These are phyloP conservation scores for Amesomyces nigricolor DNA, from an alignment of 2,329 filamentous ascomycete species.

Conservation along the genomic window DNA sequence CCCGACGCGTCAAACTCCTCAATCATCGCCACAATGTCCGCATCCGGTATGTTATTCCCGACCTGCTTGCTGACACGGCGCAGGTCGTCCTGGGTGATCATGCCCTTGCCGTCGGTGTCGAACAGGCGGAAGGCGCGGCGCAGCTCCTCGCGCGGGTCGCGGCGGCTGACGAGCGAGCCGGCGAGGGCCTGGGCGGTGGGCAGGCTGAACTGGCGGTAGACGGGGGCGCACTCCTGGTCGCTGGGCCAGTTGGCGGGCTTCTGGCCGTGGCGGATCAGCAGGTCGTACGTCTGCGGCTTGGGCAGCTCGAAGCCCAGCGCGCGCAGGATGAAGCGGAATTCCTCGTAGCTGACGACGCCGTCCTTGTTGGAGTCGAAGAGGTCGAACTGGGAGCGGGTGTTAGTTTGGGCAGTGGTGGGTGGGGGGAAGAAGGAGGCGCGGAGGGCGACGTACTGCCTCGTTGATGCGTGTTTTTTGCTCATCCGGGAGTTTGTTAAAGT, in stretches of 20 bases:
- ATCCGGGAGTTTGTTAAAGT: constrained; percentile 56
- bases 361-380: constrained; percentile 98
- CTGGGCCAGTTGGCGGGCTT: constrained; percentile 56
- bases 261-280: constrained; percentile 76
- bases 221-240: constrained; percentile 49
- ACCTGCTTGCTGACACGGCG: constrained; percentile 82
- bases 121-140: constrained; percentile 88
- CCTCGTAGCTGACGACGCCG: constrained; percentile 91
- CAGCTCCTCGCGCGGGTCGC: constrained; percentile 89
- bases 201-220: constrained; percentile 68
- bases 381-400: constrained; percentile 57
- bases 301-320: constrained; percentile 89
- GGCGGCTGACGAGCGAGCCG: constrained; percentile 70
- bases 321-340: constrained; percentile 93
- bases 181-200: constrained; percentile 70
- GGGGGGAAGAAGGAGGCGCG: neutral
- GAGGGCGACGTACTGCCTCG: constrained; percentile 65
- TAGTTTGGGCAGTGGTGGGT: constrained; percentile 11
- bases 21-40: constrained; percentile 92
- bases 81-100: constrained; percentile 84
- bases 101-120: constrained; percentile 85
- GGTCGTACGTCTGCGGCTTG: constrained; percentile 75
- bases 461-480: constrained; percentile 91
- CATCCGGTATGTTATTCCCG: constrained; percentile 86
- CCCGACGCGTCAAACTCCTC: constrained; percentile 95